phyloP scores from a whole-genome alignment of 805 yeast genomes.

The Candida alai region DNA sequence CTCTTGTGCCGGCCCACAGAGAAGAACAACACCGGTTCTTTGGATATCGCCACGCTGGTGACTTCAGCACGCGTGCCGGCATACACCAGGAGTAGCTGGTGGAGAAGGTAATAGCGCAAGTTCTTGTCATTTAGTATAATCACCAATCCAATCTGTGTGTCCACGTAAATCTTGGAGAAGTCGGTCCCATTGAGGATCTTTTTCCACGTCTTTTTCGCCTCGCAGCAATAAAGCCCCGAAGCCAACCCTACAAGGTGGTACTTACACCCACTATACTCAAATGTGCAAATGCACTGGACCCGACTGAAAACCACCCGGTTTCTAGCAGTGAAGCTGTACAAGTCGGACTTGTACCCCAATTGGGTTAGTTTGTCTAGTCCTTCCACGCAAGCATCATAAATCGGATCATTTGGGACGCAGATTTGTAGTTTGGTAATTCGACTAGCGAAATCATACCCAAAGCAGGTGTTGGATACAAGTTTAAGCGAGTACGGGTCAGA shows the following conservation, averaged over 20 bases:
- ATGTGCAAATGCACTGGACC: conserved; percentile 42
- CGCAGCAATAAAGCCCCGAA: conserved; percentile 59
- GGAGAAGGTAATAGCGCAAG: conserved; percentile 60
- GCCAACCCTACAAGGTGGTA: conserved; percentile 58
- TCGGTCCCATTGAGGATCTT: conserved; percentile 49
- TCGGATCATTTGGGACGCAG: conserved; percentile 49
- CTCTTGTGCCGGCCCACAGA: conserved; percentile 67
- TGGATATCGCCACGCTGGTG: conserved; percentile 47
- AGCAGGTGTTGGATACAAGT: conserved; percentile 53
- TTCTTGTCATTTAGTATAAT: conserved; percentile 56
- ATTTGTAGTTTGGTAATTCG: conserved; percentile 50
- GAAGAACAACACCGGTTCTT: conserved; percentile 53
- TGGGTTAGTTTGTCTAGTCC: conserved; percentile 17
- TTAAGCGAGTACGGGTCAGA: conserved; percentile 53
- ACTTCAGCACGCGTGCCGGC: conserved; percentile 36
- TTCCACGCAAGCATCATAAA: conserved; percentile 31
- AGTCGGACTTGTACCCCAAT: conserved; percentile 22
- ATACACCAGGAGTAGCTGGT: conserved; percentile 58
- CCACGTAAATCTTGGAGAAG: conserved; percentile 58
- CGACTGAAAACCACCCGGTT: conserved; percentile 29
- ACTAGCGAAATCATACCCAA: conserved; percentile 59
- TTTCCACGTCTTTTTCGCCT: conserved; percentile 50
- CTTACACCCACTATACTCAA: conserved; percentile 41
- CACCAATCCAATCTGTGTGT: conserved; percentile 52
- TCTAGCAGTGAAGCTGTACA: conserved; percentile 19